Base-by-base conservation (phyloP, 1,139 yeast genomes). In the Kodamaea sp. region DNA sequence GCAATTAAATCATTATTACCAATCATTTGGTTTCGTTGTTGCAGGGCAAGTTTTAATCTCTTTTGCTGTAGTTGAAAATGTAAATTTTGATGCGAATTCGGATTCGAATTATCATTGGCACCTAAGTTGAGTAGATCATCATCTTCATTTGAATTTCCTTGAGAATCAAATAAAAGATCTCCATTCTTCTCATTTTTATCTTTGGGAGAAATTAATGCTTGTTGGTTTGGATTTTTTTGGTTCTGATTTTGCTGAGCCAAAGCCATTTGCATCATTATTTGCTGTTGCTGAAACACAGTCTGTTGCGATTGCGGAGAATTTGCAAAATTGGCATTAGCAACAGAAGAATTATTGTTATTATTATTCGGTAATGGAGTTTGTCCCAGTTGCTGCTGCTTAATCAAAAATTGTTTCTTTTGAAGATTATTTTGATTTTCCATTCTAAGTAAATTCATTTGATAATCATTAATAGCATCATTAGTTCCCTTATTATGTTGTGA, bases 341-440 rank as follows among this genome's bases (percentile, higher is more conserved):
- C 20, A 15, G 20, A 15, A 15, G 20, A 15, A 4, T 15, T 15
- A 15, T 15, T n/a, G n/a, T n/a, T 15, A 15, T 15, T 15, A 15
- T 15, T 15, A 15, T 15, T 15, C 20, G 20, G 20, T 4, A 15
- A 15, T 11, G 22, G n/a, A 11, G 11, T 20, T 12, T 29, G 11
- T 7, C 8, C 30, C 30, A 20, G 39, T 23, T 40, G 41, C 41
- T 54, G 59, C 34, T 57, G 60, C 40, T 54, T 53, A 46, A 55
- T 43, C 39, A 57, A 36, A 34, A 52, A 53, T 39, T 58, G 63
- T 27, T 55, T 55, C 43, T 55, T 50, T 37, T 58, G 65, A 29
- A 54, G 34, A 40, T 57, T 53, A 37, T 58, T 58, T 38, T 57
- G 64, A 41, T 54, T 54, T 27, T 58, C 63, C 62, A 58, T 57